A percentile compares a stretch with the other conserved stretches of the same genome.
Evolutionary conservation across 208 protist genomes (phyloP).

Genomic region (Leishmania braziliensis): DNA sequence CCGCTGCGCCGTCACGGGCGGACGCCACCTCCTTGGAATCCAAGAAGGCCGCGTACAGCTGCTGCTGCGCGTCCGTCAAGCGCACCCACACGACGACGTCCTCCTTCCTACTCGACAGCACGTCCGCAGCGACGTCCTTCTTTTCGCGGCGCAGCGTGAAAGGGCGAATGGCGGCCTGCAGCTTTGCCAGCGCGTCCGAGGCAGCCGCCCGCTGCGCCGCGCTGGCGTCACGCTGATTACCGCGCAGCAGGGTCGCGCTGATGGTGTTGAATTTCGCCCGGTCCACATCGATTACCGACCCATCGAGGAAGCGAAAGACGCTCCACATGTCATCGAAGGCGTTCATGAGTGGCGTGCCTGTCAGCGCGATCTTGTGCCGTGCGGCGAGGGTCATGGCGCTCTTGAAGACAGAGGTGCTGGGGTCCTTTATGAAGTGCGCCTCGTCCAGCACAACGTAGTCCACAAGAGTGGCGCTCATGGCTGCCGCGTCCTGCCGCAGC

Average conservation of each 20-base stretch:
- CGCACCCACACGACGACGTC: constrained; percentile 84
- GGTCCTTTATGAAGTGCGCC: constrained; percentile 83
- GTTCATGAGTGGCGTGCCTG: constrained; percentile 89
- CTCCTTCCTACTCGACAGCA: constrained; percentile 53
- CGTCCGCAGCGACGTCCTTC: constrained; percentile 32
- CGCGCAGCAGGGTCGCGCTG: constrained; percentile 60
- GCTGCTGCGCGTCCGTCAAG: constrained; percentile 55
- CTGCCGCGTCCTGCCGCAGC: constrained; percentile 65
- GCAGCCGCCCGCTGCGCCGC: constrained; percentile 40
- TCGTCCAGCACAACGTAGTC: constrained; percentile 90
- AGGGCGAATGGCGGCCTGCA: constrained; percentile 62
- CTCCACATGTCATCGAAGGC: constrained; percentile 87
- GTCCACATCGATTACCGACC: constrained; percentile 46
- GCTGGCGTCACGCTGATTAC: constrained; percentile 80
- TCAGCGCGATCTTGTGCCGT: constrained; percentile 80
- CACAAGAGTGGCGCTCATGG: constrained; percentile 55
- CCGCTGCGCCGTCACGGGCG: constrained; percentile 1
- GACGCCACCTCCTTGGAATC: constrained; percentile 25
- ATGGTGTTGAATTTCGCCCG: constrained; percentile 46
- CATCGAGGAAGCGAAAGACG: constrained; percentile 82
- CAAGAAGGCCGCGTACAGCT: constrained; percentile 69
- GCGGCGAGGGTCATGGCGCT: constrained; percentile 62
- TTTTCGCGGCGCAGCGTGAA: constrained; percentile 87
- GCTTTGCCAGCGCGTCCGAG: constrained; percentile 38
- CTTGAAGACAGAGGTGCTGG: constrained; percentile 58